Percentiles rank a stretch among this genome's conserved stretches.
Evolutionary conservation across 2,329 filamentous ascomycete genomes (phyloP).

Genomic region (Botryotinia narcissicola): DNA sequence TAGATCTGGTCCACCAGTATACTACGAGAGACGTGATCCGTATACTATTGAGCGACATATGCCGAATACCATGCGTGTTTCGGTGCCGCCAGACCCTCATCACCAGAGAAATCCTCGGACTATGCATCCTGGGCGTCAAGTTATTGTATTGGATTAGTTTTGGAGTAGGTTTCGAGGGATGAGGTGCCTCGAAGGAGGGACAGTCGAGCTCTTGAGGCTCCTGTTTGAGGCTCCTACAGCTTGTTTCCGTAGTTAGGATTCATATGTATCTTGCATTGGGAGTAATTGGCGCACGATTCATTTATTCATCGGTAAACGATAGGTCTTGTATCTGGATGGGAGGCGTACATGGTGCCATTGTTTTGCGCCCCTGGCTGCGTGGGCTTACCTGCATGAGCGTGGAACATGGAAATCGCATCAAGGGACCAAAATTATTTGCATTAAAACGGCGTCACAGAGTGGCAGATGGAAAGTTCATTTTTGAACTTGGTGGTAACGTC

Average conservation of each 20-base stretch:
- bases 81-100: slow-evolving; percentile 9
- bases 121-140: slow-evolving; percentile 25
- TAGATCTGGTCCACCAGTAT: slow-evolving; percentile 19
- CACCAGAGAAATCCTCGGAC: slow-evolving; percentile 22
- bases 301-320: not conserved
- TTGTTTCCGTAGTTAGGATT: not conserved
- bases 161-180: slow-evolving; percentile 20
- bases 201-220: too few relatives aligned
- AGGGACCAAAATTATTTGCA: slow-evolving; percentile 5
- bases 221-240: too few relatives aligned
- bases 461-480: not conserved
- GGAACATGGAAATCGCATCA: slow-evolving; percentile 15
- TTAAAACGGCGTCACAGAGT: slow-evolving; percentile 7
- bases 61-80: slow-evolving; percentile 14
- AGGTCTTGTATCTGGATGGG: not conserved
- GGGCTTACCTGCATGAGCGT: slow-evolving; percentile 18
- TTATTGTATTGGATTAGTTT: slow-evolving; percentile 29
- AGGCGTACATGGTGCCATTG: not conserved
- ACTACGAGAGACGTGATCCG: slow-evolving; percentile 22
- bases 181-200: not conserved
- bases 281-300: not conserved
- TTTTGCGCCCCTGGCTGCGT: not conserved
- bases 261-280: not conserved
- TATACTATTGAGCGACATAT: slow-evolving; percentile 9
- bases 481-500: not conserved